These are phyloP conservation scores for Comarum palustre DNA, from an alignment of 306 rosid genomes.

Conservation along the genomic window DNA sequence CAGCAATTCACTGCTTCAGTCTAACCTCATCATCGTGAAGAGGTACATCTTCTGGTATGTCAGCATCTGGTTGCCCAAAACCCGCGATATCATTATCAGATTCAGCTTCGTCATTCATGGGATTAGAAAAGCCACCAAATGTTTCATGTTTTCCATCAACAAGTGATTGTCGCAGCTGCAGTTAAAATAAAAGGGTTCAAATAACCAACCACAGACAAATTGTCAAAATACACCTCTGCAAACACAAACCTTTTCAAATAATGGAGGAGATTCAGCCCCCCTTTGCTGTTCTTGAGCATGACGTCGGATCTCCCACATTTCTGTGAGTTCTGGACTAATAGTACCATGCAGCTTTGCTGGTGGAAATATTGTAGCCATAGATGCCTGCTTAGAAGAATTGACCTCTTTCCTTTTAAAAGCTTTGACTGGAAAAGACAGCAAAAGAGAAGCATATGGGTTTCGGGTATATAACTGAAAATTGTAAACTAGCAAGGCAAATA, in stretches of 20 bases:
- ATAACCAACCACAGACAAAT: constrained; percentile 10
- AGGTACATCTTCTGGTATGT: constrained; percentile 47
- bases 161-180: constrained; percentile 77
- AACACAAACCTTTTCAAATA: constrained; percentile 66
- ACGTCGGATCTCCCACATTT: constrained; percentile 52
- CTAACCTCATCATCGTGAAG: constrained; percentile 50
- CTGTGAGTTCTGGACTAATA: constrained; percentile 63
- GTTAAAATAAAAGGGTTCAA: constrained; percentile 22
- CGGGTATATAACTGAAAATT: constrained; percentile 4
- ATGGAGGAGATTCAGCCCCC: constrained; percentile 44
- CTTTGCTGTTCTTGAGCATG: constrained; percentile 40
- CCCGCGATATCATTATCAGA: constrained; percentile 39
- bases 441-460: constrained; percentile 11
- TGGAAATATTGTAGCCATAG: constrained; percentile 62
- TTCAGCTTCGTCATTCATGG: constrained; percentile 48
- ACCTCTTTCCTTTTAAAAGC: constrained; percentile 36
- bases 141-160: constrained; percentile 43
- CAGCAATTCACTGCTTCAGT: constrained; percentile 16
- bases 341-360: constrained; percentile 75
- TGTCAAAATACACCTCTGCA: neutral
- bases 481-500: constrained; percentile 6
- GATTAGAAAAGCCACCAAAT: constrained; percentile 36
- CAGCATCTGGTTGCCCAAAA: constrained; percentile 41
- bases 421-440: constrained; percentile 46
- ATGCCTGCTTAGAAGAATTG: constrained; percentile 29